A percentile compares a stretch with the other conserved stretches of the same genome.
phyloP scores from a whole-genome alignment of 176 grass and related monocot genomes.

The Thalia dealbata region DNA sequence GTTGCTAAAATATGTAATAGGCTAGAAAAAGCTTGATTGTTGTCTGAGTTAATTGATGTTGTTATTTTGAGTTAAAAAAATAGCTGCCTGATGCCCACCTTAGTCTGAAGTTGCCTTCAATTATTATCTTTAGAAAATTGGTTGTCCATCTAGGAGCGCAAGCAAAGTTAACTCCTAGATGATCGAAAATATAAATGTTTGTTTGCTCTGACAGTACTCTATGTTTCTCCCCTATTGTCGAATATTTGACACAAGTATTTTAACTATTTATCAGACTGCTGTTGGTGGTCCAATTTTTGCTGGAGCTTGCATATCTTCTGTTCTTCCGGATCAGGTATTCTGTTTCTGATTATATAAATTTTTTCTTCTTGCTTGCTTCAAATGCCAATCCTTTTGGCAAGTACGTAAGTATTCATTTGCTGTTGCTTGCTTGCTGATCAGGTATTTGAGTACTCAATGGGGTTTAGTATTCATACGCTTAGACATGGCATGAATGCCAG shows the following conservation, averaged over 20 bases:
- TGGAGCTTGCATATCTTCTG: constrained; percentile 60
- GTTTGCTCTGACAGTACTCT: not conserved
- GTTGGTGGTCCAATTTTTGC: constrained; percentile 89
- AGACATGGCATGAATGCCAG: not conserved
- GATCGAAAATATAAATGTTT: not conserved
- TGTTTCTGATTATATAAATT: not conserved
- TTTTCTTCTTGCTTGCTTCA: not conserved
- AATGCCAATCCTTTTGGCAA: not conserved
- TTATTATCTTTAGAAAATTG: not conserved
- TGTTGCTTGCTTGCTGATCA: no score
- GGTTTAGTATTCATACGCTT: not conserved
- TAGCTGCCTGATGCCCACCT: not conserved
- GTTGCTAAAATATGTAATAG: no score
- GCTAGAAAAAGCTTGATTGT: not conserved
- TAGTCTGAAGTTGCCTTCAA: not conserved
- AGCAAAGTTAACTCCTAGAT: not conserved
- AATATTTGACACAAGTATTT: not conserved
- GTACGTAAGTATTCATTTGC: not conserved
- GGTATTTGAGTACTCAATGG: no score
- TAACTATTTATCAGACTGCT: constrained; percentile 33
- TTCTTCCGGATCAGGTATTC: constrained; percentile 53
- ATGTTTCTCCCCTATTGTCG: not conserved
- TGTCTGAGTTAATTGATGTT: not conserved
- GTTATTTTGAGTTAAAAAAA: not conserved
- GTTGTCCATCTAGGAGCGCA: not conserved